Conservation (phyloP, 306 rosid species). For the Citrullus colocynthis region DNA sequence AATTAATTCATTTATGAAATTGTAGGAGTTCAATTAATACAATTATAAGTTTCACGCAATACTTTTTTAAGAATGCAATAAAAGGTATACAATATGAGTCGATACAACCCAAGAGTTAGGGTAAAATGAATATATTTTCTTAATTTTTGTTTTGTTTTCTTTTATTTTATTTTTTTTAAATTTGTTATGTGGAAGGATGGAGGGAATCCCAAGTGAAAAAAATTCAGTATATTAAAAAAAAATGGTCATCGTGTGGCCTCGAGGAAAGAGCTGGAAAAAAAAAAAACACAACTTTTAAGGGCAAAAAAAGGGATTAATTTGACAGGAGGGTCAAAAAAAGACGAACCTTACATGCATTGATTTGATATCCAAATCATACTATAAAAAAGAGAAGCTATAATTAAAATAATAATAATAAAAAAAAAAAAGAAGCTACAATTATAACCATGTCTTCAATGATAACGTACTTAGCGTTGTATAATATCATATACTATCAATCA, state of each 20-base stretch:
- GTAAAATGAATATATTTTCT: too few species aligned
- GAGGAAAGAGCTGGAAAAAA: background rate
- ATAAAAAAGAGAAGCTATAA: background rate
- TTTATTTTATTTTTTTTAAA: too few species aligned
- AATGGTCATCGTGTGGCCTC: background rate
- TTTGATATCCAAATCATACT: background rate
- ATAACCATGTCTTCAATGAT: background rate
- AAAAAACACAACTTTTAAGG: background rate
- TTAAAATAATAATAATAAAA: too few species aligned
- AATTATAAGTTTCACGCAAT: too few species aligned
- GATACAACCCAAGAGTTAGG: too few species aligned
- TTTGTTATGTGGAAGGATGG: too few species aligned
- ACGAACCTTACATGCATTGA: background rate
- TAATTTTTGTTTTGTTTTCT: too few species aligned
- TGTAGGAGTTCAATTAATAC: too few species aligned
- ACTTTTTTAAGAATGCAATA: too few species aligned
- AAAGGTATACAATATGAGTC: too few species aligned
- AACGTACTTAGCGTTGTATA: background rate
- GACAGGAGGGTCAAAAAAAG: background rate
- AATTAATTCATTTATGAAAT: too few species aligned
- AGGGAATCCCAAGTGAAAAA: background rate
- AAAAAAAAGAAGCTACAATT: background rate
- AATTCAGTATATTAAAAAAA: background rate
- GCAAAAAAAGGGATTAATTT: background rate
- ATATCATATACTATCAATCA: too few species aligned